These are phyloP conservation scores for Euphorbia schlechtendalii DNA, from an alignment of 441 rosid species.

Conservation along the genomic window DNA sequence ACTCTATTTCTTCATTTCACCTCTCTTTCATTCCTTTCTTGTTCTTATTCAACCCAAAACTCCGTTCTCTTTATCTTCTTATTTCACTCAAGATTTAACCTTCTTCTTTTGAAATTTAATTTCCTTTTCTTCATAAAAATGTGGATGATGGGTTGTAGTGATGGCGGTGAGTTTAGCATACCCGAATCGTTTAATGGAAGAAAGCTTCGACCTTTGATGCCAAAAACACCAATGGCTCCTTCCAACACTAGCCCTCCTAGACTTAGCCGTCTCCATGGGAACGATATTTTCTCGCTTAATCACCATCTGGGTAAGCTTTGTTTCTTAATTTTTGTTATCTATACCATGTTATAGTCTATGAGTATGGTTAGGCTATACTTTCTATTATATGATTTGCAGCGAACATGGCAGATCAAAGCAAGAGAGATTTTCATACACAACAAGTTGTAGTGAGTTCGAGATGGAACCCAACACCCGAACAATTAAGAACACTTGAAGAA, in stretches of 20 bases:
- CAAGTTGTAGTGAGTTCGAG: slow-evolving; percentile 76
- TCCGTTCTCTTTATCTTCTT: not conserved
- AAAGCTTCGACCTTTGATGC: slow-evolving; percentile 76
- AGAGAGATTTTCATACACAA: slow-evolving; percentile 47
- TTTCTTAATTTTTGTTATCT: not conserved
- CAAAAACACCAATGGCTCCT: slow-evolving; percentile 45
- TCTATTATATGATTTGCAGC: slow-evolving; percentile 9
- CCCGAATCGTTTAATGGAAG: slow-evolving; percentile 46
- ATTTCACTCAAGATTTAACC: not conserved
- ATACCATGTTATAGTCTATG: no score
- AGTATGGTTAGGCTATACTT: no score
- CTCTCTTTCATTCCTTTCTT: slow-evolving; percentile 26
- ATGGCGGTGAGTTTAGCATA: slow-evolving; percentile 55
- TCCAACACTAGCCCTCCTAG: slow-evolving; percentile 28
- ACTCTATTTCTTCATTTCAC: not conserved
- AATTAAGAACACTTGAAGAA: slow-evolving; percentile 80
- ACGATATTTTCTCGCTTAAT: slow-evolving; percentile 38
- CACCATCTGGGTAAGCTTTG: slow-evolving; percentile 42
- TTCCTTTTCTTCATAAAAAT: slow-evolving; percentile 17
- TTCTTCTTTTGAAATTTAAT: not conserved
- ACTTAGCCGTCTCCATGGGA: slow-evolving; percentile 31
- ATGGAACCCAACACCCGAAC: slow-evolving; percentile 98
- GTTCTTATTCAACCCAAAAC: slow-evolving; percentile 21
- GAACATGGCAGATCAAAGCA: slow-evolving; percentile 51
- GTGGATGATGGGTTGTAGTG: slow-evolving; percentile 90